Evolutionary conservation across 2,329 filamentous ascomycete species (phyloP).

Genomic region (Aspergillus novofumigatus): DNA sequence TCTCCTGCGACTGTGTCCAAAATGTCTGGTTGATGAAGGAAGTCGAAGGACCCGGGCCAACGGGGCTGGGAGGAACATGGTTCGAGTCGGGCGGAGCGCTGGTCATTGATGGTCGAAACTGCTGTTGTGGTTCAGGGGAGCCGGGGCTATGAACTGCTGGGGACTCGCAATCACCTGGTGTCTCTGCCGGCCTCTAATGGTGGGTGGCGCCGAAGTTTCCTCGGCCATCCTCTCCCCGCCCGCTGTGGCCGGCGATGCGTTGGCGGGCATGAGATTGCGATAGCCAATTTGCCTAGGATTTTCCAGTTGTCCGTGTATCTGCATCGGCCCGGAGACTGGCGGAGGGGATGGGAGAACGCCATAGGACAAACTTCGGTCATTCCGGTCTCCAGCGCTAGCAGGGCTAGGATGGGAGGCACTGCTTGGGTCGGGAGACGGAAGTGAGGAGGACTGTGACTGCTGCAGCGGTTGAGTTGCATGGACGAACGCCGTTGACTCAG

Average conservation of each 20-base stretch:
- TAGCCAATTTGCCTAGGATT: neutral
- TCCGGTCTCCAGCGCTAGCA: slow-evolving; percentile 13
- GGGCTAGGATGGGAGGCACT: slow-evolving; percentile 25
- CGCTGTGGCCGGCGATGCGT: neutral
- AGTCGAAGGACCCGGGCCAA: neutral
- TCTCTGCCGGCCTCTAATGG: neutral
- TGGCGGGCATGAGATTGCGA: neutral
- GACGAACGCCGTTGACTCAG: neutral
- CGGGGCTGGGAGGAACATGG: neutral
- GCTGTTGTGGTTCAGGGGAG: neutral
- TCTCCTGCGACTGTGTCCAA: slow-evolving; percentile 7
- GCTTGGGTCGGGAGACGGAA: slow-evolving; percentile 30
- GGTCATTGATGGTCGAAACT: slow-evolving; percentile 12
- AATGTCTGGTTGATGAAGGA: slow-evolving; percentile 1
- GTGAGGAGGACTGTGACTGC: slow-evolving; percentile 12
- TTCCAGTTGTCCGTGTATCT: slow-evolving; percentile 36
- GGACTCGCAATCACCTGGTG: neutral
- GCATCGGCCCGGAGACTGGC: slow-evolving; percentile 47
- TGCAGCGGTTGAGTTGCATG: slow-evolving; percentile 3
- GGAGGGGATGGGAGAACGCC: slow-evolving; percentile 57
- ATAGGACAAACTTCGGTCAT: slow-evolving; percentile 3
- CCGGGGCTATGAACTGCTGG: neutral
- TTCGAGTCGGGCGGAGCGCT: slow-evolving; percentile 1
- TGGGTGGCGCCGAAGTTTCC: neutral
- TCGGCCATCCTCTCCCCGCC: neutral